Base-by-base conservation (phyloP, 2,329 filamentous ascomycete genomes). In the Cladosporium cucumerinum region DNA sequence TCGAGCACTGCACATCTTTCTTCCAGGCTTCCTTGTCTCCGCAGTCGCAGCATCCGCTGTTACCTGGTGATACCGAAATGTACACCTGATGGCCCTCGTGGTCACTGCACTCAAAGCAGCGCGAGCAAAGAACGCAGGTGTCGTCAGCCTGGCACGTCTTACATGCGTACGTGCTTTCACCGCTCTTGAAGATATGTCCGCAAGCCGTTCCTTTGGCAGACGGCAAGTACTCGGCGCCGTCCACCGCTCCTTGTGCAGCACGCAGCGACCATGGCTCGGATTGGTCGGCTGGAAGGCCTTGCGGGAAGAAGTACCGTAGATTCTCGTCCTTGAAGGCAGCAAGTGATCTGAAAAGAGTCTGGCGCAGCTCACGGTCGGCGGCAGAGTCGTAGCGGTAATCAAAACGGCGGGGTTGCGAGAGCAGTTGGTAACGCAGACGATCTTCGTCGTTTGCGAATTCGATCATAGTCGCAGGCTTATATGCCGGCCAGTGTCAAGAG, bases 31-130 rank as follows among this genome's bases (percentile, higher is more conserved):
- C 96, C 23, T 90, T 87, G 75, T 99, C 95, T 66, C 95, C 95
- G 75, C 95, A 99, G 78, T 99, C 95, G 78, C 95, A 99, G 80
- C 96, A 98, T 52, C 94, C 94, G 73, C 90, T 95, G 75, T 97
- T 97, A 7, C 94, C 94, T 2, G 90, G 87, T 0, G 93, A 96
- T 55, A 97, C 88, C 65, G 85, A 90, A 65, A 99, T 92, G 72
- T 91, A 89, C 63, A 98, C 93, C 80, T 92, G 91, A 78, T 99
- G 95, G 14, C 90, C 93, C 12, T 92, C 89, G 77, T 99, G 95
- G 74, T 99, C 94, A 46, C 94, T 98, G 28, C 93, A 88, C 74
- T 98, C 92, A 76, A 97, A 99, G 79, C 95, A 99, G 70, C 89
- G 89, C 73, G 91, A 92, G 80, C 95, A 99, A 18, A 99, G 85